phyloP scores from a whole-genome alignment of 1,139 yeast genomes.

The Pichia sp. region DNA sequence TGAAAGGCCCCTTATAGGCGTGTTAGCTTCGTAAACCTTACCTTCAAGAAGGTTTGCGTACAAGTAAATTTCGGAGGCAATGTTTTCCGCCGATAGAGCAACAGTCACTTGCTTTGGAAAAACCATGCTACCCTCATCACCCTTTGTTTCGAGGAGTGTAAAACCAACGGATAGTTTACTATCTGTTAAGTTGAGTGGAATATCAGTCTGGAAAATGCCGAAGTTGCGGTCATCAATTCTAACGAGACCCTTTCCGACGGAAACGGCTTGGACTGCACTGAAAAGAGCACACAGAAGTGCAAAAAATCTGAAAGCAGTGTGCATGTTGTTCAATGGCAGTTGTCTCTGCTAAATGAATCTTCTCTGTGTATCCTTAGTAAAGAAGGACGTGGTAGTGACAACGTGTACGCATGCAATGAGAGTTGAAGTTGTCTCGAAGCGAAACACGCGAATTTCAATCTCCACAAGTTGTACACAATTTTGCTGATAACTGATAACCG shows the following conservation, averaged over 20 bases:
- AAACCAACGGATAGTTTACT: slow-evolving; percentile 16
- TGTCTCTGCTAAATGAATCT: too few relatives aligned
- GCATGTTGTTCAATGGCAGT: neutral
- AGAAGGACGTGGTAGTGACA: too few relatives aligned
- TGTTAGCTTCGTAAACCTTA: slow-evolving; percentile 15
- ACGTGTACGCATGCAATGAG: too few relatives aligned
- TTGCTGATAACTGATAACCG: too few relatives aligned
- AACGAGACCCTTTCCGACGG: slow-evolving; percentile 13
- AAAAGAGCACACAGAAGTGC: neutral
- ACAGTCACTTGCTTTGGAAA: slow-evolving; percentile 22
- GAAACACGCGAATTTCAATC: too few relatives aligned
- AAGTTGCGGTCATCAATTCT: slow-evolving; percentile 15
- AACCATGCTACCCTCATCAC: neutral
- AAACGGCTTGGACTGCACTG: slow-evolving; percentile 6
- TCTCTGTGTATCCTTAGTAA: too few relatives aligned
- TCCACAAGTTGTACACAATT: too few relatives aligned
- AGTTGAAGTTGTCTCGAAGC: too few relatives aligned
- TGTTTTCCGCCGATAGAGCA: slow-evolving; percentile 13
- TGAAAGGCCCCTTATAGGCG: slow-evolving; percentile 16
- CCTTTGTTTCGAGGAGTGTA: slow-evolving; percentile 9
- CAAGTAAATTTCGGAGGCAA: slow-evolving; percentile 13
- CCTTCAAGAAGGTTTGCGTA: slow-evolving; percentile 18
- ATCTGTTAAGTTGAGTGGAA: slow-evolving; percentile 16
- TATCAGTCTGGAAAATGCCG: slow-evolving; percentile 1
- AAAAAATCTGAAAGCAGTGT: neutral